These are phyloP conservation scores for Irpex sp. DNA, from an alignment of 1,284 basidiomycete species.

Conservation along the genomic window DNA sequence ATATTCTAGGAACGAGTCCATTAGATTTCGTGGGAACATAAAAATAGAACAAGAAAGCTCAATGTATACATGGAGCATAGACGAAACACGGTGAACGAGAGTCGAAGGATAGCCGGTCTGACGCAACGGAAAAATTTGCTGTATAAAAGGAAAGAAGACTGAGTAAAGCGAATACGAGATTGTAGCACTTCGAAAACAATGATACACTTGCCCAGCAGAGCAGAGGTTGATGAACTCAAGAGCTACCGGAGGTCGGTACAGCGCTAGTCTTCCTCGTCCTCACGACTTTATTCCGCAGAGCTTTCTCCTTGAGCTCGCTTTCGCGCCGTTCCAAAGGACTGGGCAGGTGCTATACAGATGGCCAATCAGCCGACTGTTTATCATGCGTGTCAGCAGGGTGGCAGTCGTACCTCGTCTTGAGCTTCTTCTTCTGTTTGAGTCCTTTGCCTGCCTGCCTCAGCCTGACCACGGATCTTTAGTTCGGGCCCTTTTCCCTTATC, in stretches of 20 bases:
- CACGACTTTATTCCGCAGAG: conserved; percentile 76
- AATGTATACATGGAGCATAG: conserved; percentile 5
- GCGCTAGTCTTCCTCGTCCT: conserved; percentile 48
- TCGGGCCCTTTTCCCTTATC: conserved; percentile 31
- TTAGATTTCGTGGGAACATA: conserved; percentile 4
- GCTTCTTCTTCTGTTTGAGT: conserved; percentile 34
- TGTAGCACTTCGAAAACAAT: not conserved
- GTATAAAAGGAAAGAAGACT: not conserved
- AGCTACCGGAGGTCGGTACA: not conserved
- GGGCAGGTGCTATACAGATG: not conserved
- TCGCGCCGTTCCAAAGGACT: conserved; percentile 48
- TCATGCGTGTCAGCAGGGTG: not conserved
- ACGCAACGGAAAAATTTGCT: not conserved
- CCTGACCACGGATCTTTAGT: conserved; percentile 71
- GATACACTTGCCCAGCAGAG: conserved; percentile 6
- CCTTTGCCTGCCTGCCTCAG: conserved; percentile 44
- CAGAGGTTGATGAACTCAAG: not conserved
- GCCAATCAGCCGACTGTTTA: not conserved
- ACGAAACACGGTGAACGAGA: not conserved
- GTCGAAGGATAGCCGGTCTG: not conserved
- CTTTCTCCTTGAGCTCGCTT: conserved; percentile 71
- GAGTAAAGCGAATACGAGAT: conserved; percentile 1
- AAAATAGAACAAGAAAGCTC: conserved; percentile 4
- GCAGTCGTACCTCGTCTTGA: conserved; percentile 13
- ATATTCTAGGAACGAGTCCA: conserved; percentile 1